A percentile compares a stretch with the other conserved stretches of the same genome.
Conservation (phyloP, 108 stramenopile genomes). For the Aureococcus anophagefferens region DNA sequence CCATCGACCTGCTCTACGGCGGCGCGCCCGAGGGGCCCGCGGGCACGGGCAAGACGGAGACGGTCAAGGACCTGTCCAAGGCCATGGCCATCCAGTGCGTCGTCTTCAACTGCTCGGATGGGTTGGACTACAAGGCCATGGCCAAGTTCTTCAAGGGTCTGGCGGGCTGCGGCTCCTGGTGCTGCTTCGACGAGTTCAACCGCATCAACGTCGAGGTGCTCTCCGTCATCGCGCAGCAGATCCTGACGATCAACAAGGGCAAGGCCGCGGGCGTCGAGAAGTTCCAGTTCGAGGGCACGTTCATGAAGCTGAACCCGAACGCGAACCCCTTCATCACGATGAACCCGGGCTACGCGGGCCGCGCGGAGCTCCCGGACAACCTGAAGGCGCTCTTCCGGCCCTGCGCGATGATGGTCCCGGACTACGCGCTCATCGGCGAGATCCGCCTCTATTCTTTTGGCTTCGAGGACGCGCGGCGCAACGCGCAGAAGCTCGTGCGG, state of each 20-base stretch:
- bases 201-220: conserved; percentile 62
- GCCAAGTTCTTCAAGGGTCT: conserved; percentile 64
- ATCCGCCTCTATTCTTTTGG: conserved; percentile 56
- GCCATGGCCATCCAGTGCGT: conserved; percentile 53
- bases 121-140: conserved; percentile 55
- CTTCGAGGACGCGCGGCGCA: conserved; percentile 36
- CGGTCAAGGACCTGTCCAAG: conserved; percentile 58
- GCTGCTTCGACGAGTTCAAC: conserved; percentile 58
- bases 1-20: conserved; percentile 54
- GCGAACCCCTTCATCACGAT: conserved; percentile 62
- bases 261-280: conserved; percentile 39
- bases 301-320: conserved; percentile 52
- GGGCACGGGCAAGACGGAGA: conserved; percentile 64
- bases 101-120: conserved; percentile 63
- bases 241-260: conserved; percentile 55
- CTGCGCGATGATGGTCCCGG: conserved; percentile 67
- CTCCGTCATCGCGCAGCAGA: conserved; percentile 57
- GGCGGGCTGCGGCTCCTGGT: conserved; percentile 58
- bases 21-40: conserved; percentile 63
- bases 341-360: conserved; percentile 63
- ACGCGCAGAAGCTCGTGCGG: conserved; percentile 52
- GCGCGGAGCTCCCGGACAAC: conserved; percentile 36
- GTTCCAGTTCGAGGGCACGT: conserved; percentile 58
- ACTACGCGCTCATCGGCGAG: conserved; percentile 60
- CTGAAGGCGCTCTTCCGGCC: conserved; percentile 55